Evolutionary conservation across 2,329 filamentous ascomycete genomes (phyloP).

Genomic region (Fusarium stilboides): DNA sequence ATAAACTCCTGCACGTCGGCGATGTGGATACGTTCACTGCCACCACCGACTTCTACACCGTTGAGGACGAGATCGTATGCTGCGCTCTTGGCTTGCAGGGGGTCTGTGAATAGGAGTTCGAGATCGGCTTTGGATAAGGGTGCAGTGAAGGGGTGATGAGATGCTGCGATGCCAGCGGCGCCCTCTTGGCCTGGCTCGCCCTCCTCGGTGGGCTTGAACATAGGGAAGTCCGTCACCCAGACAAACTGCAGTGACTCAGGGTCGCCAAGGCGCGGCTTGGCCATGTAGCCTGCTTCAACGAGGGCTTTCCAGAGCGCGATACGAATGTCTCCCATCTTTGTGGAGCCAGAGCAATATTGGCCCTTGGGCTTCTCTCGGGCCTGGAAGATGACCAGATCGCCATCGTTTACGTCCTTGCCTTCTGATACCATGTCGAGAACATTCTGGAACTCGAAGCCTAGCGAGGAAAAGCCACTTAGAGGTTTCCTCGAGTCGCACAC

Average conservation of each 20-base stretch:
- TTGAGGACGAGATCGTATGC: constrained; percentile 98
- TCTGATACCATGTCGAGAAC: constrained; percentile 56
- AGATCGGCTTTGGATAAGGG: constrained; percentile 81
- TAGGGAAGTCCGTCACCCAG: constrained; percentile 92
- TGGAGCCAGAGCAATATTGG: constrained; percentile 71
- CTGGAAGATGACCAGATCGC: constrained; percentile 86
- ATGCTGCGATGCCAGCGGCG: constrained; percentile 83
- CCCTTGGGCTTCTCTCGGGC: constrained; percentile 79
- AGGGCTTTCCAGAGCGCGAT: constrained; percentile 78
- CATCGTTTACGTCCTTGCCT: constrained; percentile 66
- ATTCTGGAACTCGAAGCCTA: constrained; percentile 78
- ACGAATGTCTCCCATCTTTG: constrained; percentile 79
- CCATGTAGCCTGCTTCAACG: constrained; percentile 72
- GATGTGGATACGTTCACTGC: constrained; percentile 91
- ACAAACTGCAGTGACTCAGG: constrained; percentile 73
- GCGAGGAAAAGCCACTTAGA: constrained; percentile 80
- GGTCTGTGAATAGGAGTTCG: constrained; percentile 79
- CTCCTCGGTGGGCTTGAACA: constrained; percentile 83
- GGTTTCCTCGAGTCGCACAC: constrained; percentile 82
- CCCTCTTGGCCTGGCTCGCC: constrained; percentile 85
- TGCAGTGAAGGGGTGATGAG: constrained; percentile 96
- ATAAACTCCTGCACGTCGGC: constrained; percentile 87
- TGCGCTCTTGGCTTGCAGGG: constrained; percentile 81
- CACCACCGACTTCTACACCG: constrained; percentile 93
- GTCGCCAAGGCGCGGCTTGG: constrained; percentile 56